A percentile compares a stretch with the other conserved stretches of the same genome.
Evolutionary conservation across 1,139 yeast species (phyloP).

Genomic region (Yamadazyma conglobata): DNA sequence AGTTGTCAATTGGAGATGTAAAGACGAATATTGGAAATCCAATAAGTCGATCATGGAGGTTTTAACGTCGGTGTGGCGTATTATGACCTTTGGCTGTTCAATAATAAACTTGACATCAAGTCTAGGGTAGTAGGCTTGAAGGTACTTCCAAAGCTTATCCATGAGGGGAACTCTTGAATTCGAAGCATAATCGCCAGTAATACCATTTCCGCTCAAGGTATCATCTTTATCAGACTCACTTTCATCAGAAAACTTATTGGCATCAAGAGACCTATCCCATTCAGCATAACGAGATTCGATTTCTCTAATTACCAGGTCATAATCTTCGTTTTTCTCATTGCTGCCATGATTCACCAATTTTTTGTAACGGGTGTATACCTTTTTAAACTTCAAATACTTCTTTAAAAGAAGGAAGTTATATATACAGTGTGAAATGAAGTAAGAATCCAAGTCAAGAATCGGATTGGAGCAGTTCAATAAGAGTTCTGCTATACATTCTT

Average conservation of each 20-base stretch:
- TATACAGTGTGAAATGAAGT: slow-evolving; percentile 37
- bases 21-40: slow-evolving; percentile 35
- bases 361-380: slow-evolving; percentile 16
- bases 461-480: slow-evolving; percentile 48
- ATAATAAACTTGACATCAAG: slow-evolving; percentile 39
- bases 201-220: no score
- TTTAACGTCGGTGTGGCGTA: slow-evolving; percentile 25
- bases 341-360: slow-evolving; percentile 9
- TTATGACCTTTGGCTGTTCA: slow-evolving; percentile 42
- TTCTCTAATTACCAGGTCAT: neutral
- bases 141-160: slow-evolving; percentile 18
- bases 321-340: slow-evolving; percentile 4
- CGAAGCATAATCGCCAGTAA: no score
- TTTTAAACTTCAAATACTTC: slow-evolving; percentile 29
- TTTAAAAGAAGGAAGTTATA: slow-evolving; percentile 32
- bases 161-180: slow-evolving; percentile 11
- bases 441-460: slow-evolving; percentile 46
- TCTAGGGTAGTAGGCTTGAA: slow-evolving; percentile 44
- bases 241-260: no score
- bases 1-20: slow-evolving; percentile 36
- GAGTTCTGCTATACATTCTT: slow-evolving; percentile 35
- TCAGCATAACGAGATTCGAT: no score
- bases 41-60: slow-evolving; percentile 26
- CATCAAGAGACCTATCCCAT: no score
- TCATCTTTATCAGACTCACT: no score